Evolutionary conservation across 2,329 filamentous ascomycete species (phyloP).

Genomic region (Curvularia hawaiiensis): DNA sequence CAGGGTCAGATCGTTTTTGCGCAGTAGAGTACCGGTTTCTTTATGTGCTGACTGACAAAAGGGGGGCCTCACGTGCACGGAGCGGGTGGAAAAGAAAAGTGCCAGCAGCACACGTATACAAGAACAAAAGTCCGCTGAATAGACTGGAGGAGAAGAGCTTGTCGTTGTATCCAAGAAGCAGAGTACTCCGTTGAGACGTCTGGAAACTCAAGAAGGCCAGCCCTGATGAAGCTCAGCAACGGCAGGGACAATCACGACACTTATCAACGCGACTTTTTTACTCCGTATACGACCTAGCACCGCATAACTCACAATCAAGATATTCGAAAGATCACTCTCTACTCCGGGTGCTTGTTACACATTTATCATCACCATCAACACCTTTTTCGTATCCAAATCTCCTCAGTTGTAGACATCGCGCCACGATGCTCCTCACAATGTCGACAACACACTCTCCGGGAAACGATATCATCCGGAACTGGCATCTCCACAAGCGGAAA

Average conservation of each 20-base stretch:
- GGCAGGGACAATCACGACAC: background rate
- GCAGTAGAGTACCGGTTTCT: background rate
- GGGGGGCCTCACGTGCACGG: background rate
- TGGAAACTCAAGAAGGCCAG: conserved; percentile 3
- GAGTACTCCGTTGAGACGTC: background rate
- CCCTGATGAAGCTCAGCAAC: background rate
- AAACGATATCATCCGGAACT: conserved; percentile 1
- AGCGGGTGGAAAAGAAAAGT: background rate
- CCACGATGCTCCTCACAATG: conserved; percentile 16
- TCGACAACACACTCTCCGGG: conserved; percentile 8
- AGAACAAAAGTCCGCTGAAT: background rate
- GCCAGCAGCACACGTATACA: background rate
- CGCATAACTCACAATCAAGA: background rate
- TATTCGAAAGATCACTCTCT: background rate
- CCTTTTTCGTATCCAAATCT: background rate
- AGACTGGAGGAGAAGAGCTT: background rate
- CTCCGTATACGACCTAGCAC: background rate
- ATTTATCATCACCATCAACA: background rate
- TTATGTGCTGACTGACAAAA: background rate
- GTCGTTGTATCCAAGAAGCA: background rate
- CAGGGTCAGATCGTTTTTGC: background rate
- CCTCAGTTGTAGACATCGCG: background rate
- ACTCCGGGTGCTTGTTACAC: background rate
- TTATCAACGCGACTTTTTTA: background rate
- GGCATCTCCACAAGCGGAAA: conserved; percentile 12